Conservation (phyloP, 2,329 filamentous ascomycete species). For the Canariomyces notabilis region DNA sequence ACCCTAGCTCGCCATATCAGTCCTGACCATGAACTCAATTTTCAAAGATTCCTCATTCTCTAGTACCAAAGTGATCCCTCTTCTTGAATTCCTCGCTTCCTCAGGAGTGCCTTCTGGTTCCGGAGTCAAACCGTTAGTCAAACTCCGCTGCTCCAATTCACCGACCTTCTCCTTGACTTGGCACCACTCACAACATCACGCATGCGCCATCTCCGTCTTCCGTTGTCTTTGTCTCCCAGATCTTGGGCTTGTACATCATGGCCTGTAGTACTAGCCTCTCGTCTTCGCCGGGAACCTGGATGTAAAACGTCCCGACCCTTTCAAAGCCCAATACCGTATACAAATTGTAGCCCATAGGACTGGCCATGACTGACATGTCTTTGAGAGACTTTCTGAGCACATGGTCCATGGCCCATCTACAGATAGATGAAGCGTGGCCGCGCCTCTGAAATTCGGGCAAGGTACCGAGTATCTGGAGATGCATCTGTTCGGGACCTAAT, state of each 20-base stretch:
- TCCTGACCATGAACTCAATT: too few relatives aligned
- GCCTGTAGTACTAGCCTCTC: constrained; percentile 19
- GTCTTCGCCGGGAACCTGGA: constrained; percentile 21
- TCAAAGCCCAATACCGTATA: constrained; percentile 19
- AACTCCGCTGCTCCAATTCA: not conserved
- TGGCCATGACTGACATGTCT: constrained; percentile 24
- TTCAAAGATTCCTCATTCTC: too few relatives aligned
- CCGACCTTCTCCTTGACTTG: not conserved
- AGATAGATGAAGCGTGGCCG: constrained; percentile 20
- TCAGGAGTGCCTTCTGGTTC: too few relatives aligned
- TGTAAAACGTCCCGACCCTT: constrained; percentile 12
- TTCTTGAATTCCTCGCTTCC: too few relatives aligned
- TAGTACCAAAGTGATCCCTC: too few relatives aligned
- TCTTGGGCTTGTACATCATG: constrained; percentile 20
- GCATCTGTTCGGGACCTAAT: constrained; percentile 22
- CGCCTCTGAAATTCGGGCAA: constrained; percentile 21
- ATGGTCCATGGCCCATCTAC: constrained; percentile 21
- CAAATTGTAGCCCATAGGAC: constrained; percentile 22
- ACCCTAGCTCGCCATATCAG: too few relatives aligned
- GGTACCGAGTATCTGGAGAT: constrained; percentile 24
- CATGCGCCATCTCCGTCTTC: not conserved
- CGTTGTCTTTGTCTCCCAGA: not conserved
- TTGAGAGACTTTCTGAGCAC: constrained; percentile 15
- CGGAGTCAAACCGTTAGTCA: too few relatives aligned
- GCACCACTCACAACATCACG: not conserved